Conservation (phyloP, 2,329 filamentous ascomycete genomes). For the Fusarium nodosum region DNA sequence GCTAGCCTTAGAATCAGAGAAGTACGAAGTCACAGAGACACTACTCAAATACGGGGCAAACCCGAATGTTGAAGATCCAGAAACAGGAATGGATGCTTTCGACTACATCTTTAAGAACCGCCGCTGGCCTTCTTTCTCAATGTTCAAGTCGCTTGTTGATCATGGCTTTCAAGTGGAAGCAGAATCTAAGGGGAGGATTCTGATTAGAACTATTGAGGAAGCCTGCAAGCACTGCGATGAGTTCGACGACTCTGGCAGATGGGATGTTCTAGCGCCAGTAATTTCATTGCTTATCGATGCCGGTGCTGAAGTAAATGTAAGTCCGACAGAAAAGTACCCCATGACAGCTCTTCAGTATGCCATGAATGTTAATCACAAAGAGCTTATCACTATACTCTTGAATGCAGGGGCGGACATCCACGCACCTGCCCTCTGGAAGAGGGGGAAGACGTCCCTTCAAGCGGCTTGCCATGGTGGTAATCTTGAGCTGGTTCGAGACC, state of each 20-base stretch:
- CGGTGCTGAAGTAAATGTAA: background rate
- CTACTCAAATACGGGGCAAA: background rate
- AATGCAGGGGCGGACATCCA: background rate
- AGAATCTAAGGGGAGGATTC: no score
- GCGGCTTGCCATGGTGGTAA: background rate
- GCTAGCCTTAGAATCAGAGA: background rate
- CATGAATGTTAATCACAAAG: background rate
- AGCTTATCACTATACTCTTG: background rate
- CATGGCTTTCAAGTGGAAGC: background rate
- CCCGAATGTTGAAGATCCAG: background rate
- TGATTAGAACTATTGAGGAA: no score
- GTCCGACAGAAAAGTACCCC: background rate
- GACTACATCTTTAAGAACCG: accelerated
- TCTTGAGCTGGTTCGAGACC: background rate
- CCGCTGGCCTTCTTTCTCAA: background rate
- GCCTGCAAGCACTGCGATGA: no score
- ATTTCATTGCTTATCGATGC: background rate
- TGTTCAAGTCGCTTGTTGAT: background rate
- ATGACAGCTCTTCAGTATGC: slow-evolving; percentile 1
- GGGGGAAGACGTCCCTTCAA: background rate
- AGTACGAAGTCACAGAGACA: accelerated
- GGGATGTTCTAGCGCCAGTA: accelerated
- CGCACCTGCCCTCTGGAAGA: background rate
- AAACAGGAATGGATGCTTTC: background rate
- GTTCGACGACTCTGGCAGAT: no score